Conservation (phyloP, 257 asterid genomes). For the Osmanthus fragrans region DNA sequence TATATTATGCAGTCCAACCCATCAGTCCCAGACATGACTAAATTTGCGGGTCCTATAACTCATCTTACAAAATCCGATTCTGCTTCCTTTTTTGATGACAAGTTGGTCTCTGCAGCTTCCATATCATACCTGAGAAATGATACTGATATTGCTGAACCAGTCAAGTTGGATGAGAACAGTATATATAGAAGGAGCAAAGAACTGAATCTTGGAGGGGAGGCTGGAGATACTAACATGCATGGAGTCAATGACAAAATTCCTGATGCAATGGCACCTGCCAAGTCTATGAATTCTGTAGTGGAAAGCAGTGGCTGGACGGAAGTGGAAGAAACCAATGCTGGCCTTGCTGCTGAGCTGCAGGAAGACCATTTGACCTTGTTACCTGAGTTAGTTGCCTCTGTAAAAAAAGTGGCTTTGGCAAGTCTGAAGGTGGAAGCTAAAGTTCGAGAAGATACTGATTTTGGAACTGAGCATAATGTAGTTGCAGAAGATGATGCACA, state of each 20-base stretch:
- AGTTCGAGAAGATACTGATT: conserved; percentile 43
- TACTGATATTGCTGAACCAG: conserved; percentile 26
- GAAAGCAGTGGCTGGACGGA: conserved; percentile 18
- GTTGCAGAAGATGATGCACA: conserved; percentile 42
- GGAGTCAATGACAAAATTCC: conserved; percentile 5
- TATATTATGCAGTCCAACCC: too few relatives aligned
- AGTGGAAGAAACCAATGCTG: too few relatives aligned
- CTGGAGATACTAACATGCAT: conserved; percentile 35
- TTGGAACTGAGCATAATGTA: conserved; percentile 30
- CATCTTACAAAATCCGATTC: conserved; percentile 35
- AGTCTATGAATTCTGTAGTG: conserved; percentile 21
- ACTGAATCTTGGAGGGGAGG: conserved; percentile 26
- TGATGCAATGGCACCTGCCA: conserved; percentile 25
- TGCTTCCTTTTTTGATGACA: conserved; percentile 34
- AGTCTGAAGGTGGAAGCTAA: conserved; percentile 56
- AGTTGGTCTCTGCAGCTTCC: conserved; percentile 11
- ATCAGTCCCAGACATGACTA: conserved; percentile 34
- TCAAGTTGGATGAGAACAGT: conserved; percentile 23
- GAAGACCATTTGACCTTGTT: conserved; percentile 57
- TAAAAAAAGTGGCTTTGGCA: conserved; percentile 57
- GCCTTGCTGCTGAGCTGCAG: conserved; percentile 10
- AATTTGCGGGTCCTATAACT: conserved; percentile 28
- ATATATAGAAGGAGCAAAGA: conserved; percentile 35
- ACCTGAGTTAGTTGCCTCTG: conserved; percentile 72
- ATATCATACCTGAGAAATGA: conserved; percentile 36